Evolutionary conservation across 345 rosid species (phyloP), one percentile per base, ranked within the genome.

Genomic region (Crucihimalaya himalaica): DNA sequence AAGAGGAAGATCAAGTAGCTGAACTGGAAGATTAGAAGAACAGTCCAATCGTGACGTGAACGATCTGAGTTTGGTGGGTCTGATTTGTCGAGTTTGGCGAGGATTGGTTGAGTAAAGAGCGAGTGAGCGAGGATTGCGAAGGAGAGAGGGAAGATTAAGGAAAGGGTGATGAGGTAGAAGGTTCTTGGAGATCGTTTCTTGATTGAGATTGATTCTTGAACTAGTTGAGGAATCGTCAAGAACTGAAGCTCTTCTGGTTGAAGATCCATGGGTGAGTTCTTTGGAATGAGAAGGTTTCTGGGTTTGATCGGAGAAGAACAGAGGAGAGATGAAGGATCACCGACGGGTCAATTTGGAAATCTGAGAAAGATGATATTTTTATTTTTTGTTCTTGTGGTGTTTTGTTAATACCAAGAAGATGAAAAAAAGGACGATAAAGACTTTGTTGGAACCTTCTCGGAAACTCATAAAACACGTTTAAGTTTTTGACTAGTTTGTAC

Each of bases 41-140:
- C 70, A 50, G 97, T 64, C 98, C 96, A 92, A 37, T 92, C 84
- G 39, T 85, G 98, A 42, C 86, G 89, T 67, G 87, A 82, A 21
- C 80, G 75, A 35, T 72, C 92, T 8, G 79, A 66, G 14, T 70
- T 68, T 0, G 87, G 84, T 37, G 71, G 63, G 66, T 70, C 75
- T 10, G 75, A 48, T 2, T 73, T 46, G 64, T 80, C 75, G 79
- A 89, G 81, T 68, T 81, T 83, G 59, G 46, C 29, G 15, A 84
- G 47, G 39, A 89, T 40, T 3, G 96, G 96, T 69, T 85, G 93
- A 72, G 93, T 90, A 83, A 90, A 90, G 80, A 90, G 93, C 2
- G 96, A 90, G 74, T 90, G 93, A 69, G 93, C 96, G 27, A 90
- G 80, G 75, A 90, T 87, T 55, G 94, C 97, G 72, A 90, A 88